These are phyloP conservation scores for Globisporangium recalcitrans DNA, from an alignment of 352 stramenopile species.

Conservation along the genomic window DNA sequence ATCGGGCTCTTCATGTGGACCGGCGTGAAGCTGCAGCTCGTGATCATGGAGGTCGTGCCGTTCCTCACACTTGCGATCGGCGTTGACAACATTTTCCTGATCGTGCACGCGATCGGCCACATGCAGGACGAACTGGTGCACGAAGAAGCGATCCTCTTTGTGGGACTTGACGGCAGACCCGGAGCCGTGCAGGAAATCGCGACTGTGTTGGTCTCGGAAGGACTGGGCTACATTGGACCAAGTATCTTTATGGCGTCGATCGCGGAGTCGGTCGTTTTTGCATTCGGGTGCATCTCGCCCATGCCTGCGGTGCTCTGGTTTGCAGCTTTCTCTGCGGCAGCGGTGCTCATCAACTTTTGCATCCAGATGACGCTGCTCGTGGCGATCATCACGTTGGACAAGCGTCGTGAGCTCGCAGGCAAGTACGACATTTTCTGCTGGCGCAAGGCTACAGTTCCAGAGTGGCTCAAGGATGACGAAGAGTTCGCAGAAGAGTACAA, in stretches of 20 bases:
- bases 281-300: constrained; percentile 46
- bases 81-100: constrained; percentile 67
- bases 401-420: constrained; percentile 54
- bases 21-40: constrained; percentile 57
- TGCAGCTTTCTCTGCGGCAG: constrained; percentile 41
- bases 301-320: constrained; percentile 69
- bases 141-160: constrained; percentile 45
- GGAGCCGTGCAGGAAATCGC: constrained; percentile 47
- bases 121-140: constrained; percentile 43
- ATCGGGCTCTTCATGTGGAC: constrained; percentile 66
- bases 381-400: constrained; percentile 56
- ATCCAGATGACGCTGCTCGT: constrained; percentile 71
- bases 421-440: constrained; percentile 63
- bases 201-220: constrained; percentile 43
- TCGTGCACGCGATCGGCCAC: constrained; percentile 49
- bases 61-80: constrained; percentile 62
- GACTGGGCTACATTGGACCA: constrained; percentile 42
- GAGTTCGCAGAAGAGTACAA: neutral
- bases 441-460: constrained; percentile 8
- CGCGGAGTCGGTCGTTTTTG: constrained; percentile 43
- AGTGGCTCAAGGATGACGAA: constrained; percentile 15
- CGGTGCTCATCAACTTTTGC: constrained; percentile 44
- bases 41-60: constrained; percentile 64
- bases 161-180: constrained; percentile 37
- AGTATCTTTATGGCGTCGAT: constrained; percentile 50